These are phyloP conservation scores for Trametes maxima DNA, from an alignment of 768 basidiomycete species.

Conservation along the genomic window DNA sequence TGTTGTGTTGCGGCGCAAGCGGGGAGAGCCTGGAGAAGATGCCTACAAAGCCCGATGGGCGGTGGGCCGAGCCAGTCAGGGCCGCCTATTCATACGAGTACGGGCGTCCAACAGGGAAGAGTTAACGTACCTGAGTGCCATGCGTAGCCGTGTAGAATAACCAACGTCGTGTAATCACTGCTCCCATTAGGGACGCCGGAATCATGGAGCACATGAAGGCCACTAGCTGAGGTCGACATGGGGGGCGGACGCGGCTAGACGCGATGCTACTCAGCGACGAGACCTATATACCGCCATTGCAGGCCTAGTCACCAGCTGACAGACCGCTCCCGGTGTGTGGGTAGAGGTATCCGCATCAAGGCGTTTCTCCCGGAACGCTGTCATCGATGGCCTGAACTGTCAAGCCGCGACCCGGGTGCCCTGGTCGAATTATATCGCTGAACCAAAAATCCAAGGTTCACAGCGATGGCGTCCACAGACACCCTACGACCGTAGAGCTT, in stretches of 20 bases:
- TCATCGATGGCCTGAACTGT: too few relatives aligned
- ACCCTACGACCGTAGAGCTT: too few relatives aligned
- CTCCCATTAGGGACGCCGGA: conserved; percentile 18
- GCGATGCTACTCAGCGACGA: background rate
- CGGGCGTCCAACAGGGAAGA: background rate
- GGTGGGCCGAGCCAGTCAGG: background rate
- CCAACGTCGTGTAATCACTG: conserved; percentile 20
- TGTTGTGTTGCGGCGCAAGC: conserved; percentile 20
- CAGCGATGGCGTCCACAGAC: too few relatives aligned
- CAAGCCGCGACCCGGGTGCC: too few relatives aligned
- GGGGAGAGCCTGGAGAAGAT: conserved; percentile 16
- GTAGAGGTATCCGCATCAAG: too few relatives aligned
- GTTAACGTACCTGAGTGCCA: conserved; percentile 23
- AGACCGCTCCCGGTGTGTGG: too few relatives aligned
- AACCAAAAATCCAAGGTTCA: too few relatives aligned
- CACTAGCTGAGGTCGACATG: background rate
- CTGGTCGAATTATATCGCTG: too few relatives aligned
- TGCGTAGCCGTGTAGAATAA: conserved; percentile 25
- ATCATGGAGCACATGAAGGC: conserved; percentile 10
- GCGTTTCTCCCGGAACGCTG: too few relatives aligned
- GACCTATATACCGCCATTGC: conserved; percentile 1
- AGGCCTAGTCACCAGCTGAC: background rate
- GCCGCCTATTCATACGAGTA: background rate
- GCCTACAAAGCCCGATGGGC: background rate
- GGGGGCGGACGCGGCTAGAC: background rate